Conservation (phyloP, 108 stramenopile genomes). For the Epipyxis sp. region DNA sequence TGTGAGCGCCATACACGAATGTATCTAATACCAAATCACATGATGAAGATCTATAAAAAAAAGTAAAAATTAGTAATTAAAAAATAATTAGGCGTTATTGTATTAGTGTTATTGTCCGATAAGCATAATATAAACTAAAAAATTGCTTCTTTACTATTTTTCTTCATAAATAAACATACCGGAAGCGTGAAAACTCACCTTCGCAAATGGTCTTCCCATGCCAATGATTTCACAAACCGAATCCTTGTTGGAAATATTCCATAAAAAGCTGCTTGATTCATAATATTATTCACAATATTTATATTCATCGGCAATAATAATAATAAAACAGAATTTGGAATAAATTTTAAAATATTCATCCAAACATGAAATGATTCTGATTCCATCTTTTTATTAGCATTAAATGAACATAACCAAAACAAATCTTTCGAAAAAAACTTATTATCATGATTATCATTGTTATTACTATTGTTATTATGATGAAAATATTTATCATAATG, state of each 20-base stretch:
- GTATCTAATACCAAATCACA: slow-evolving; percentile 57
- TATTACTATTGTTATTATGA: too few species aligned
- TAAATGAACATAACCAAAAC: slow-evolving; percentile 48
- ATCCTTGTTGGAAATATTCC: slow-evolving; percentile 45
- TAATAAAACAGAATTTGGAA: slow-evolving; percentile 37
- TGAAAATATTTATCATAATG: too few species aligned
- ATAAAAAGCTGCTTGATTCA: slow-evolving; percentile 45
- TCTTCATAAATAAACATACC: too few species aligned
- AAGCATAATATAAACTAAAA: slow-evolving; percentile 9
- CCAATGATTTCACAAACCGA: slow-evolving; percentile 27
- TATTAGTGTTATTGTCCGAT: too few species aligned
- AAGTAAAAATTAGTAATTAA: too few species aligned
- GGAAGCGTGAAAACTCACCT: not conserved
- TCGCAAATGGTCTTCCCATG: not conserved
- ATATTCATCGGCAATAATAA: too few species aligned
- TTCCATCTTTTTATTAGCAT: slow-evolving; percentile 57
- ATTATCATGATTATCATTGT: too few species aligned
- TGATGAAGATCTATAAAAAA: too few species aligned
- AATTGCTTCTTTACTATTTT: too few species aligned
- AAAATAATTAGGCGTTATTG: too few species aligned
- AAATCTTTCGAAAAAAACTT: too few species aligned
- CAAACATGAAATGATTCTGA: slow-evolving; percentile 45
- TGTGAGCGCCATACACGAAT: slow-evolving; percentile 55
- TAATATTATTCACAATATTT: too few species aligned
- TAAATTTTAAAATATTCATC: slow-evolving; percentile 49